Base-by-base conservation (phyloP, 345 rosid genomes). In the Euphorbia peplus region DNA sequence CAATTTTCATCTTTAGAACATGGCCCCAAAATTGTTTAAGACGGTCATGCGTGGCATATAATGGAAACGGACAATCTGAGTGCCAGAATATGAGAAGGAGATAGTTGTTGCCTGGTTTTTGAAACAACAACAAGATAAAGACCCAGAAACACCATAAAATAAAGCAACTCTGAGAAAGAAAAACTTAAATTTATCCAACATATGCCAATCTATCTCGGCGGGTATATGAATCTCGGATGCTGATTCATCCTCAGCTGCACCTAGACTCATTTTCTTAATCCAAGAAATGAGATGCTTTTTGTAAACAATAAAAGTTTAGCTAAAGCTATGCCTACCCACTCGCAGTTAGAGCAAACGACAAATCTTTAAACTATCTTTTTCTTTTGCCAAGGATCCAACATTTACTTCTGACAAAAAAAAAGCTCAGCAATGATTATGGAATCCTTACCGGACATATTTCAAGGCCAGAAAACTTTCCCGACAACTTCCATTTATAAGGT, bases 161-260 rank as follows among this genome's bases (percentile, higher is more conserved):
- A 93, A 76, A 16, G 84, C 96, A 3, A 97, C 96, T 6, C 97
- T 97, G 29, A 93, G 73, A 68, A 89, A 73, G 84, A 93, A 93
- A 80, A 93, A 93, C 83, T 78, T 91, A 4, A 97, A 93, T 70
- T 93, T 93, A 64, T 91, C 98, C 18, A 93, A 91, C 97, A 87
- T 93, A 68, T 93, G 95, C 98, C 98, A 93, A 70, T 91, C 90
- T 26, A 90, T 76, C 72, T 89, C 98, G 12, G 97, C 92, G 4
- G 98, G 96, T 52, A 90, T 52, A 58, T 84, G 87, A 77, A 89
- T 85, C 82, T 87, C 93, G 30, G 91, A 75, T 1, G 89, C 81
- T 74, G 96, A 81, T 73, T 84, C 88, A 66, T 93, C 90, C 83
- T 90, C 96, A 70, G 92, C 83, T 41, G 93, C 77, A 22, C 88